phyloP scores from a whole-genome alignment of 805 yeast genomes.

The Torulaspora delbrueckii region DNA sequence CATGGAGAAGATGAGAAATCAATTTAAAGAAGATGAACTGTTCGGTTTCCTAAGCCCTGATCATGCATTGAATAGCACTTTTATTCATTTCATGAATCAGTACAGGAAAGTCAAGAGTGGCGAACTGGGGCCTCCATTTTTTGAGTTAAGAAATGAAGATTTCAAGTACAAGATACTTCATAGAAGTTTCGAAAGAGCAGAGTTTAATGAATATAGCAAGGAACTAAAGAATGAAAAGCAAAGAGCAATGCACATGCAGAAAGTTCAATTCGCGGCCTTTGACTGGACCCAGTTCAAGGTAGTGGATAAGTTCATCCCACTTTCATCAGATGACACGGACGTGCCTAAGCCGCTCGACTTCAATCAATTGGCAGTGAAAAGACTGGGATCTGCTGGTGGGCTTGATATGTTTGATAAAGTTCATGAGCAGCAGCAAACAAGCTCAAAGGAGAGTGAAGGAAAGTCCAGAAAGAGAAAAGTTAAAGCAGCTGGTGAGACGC shows the following conservation, averaged over 20 bases:
- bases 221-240: constrained; percentile 37
- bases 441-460: constrained; percentile 1
- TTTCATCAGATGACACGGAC: constrained; percentile 54
- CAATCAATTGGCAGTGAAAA: constrained; percentile 18
- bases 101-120: constrained; percentile 41
- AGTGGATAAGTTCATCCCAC: constrained; percentile 64
- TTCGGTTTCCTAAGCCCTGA: constrained; percentile 59
- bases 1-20: constrained; percentile 37
- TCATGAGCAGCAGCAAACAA: neutral
- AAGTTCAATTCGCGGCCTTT: constrained; percentile 61
- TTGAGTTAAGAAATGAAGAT: constrained; percentile 26
- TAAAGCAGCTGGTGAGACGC: constrained; percentile 64
- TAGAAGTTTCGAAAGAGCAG: constrained; percentile 53
- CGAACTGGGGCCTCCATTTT: constrained; percentile 15
- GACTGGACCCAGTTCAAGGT: constrained; percentile 85
- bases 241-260: constrained; percentile 35
- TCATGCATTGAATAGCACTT: constrained; percentile 59
- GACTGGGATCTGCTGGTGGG: constrained; percentile 3
- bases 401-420: constrained; percentile 3
- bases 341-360: constrained; percentile 49
- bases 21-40: constrained; percentile 42
- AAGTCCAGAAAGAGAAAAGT: constrained; percentile 53
- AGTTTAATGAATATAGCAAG: constrained; percentile 39
- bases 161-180: constrained; percentile 39
- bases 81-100: constrained; percentile 47